Conservation (phyloP, 1,284 basidiomycete species). For the Schizophyllum commune region DNA sequence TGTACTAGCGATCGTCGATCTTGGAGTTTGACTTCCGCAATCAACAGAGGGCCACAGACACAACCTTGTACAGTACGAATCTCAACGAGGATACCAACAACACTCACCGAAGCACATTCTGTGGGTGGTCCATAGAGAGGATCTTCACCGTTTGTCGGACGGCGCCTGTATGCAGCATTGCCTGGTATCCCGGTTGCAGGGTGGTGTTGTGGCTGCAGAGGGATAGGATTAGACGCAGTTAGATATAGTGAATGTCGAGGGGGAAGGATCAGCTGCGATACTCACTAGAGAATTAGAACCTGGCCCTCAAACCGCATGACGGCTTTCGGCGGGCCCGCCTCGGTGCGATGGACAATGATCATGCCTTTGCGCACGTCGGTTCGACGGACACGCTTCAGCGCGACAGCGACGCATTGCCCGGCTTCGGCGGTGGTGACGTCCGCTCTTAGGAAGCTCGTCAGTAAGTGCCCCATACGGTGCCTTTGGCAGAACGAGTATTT, state of each 20-base stretch:
- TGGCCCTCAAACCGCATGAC: conserved; percentile 77
- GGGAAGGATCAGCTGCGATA: conserved; percentile 4
- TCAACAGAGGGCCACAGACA: no score
- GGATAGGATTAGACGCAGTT: conserved; percentile 16
- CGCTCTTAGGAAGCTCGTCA: conserved; percentile 39
- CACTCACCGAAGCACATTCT: conserved; percentile 51
- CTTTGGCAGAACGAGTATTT: no score
- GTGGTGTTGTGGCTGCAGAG: conserved; percentile 80
- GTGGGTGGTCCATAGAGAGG: conserved; percentile 80
- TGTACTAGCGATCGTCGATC: no score
- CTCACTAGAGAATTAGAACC: conserved; percentile 76
- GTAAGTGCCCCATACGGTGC: no score
- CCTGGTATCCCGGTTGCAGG: conserved; percentile 86
- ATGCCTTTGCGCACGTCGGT: conserved; percentile 89
- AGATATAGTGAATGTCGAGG: conserved; percentile 3
- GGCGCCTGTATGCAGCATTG: conserved; percentile 81
- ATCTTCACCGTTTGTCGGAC: conserved; percentile 89
- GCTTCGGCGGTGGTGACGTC: conserved; percentile 83
- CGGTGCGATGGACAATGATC: conserved; percentile 81
- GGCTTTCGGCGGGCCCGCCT: conserved; percentile 65
- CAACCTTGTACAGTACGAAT: no score
- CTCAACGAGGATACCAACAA: neutral
- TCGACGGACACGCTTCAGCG: conserved; percentile 83
- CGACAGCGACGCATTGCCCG: conserved; percentile 92
- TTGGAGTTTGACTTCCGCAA: no score